These are phyloP conservation scores for Coccomyxa sp. DNA, from an alignment of 139 green algal genomes.

Conservation along the genomic window DNA sequence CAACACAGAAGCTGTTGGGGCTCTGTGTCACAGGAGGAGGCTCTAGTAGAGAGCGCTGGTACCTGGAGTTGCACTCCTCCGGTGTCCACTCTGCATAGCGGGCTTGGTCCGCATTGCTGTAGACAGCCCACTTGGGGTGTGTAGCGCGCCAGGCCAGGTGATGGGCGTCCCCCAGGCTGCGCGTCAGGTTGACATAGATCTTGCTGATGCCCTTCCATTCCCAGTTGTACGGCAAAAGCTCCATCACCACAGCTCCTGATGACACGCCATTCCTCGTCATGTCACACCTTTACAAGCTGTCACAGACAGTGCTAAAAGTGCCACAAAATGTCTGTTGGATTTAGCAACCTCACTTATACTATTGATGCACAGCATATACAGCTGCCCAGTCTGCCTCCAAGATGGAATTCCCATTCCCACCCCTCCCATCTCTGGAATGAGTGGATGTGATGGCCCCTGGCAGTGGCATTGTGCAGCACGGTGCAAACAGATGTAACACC, in stretches of 20 bases:
- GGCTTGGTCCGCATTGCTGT: conserved; percentile 22
- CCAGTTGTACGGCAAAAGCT: conserved; percentile 87
- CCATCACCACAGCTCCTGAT: conserved; percentile 61
- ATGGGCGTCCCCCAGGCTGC: conserved; percentile 55
- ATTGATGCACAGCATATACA: no score
- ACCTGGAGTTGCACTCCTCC: conserved; percentile 54
- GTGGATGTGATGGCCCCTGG: no score
- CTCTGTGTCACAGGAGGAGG: no score
- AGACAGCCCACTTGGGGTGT: conserved; percentile 24
- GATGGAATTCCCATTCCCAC: no score
- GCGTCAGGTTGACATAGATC: conserved; percentile 74
- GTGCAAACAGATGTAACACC: conserved; percentile 6
- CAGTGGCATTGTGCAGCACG: no score
- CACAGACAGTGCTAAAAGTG: not conserved
- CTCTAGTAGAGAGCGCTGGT: no score
- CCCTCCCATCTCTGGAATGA: no score
- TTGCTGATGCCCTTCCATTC: conserved; percentile 61
- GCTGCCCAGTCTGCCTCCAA: no score
- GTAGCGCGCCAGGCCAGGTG: conserved; percentile 76
- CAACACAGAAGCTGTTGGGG: no score
- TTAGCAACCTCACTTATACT: no score
- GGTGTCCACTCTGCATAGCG: conserved; percentile 62
- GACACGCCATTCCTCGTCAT: not conserved
- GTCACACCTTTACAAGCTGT: not conserved
- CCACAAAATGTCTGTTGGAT: no score